Evolutionary conservation across 2,329 filamentous ascomycete genomes (phyloP), one percentile per base, ranked within the genome.

Genomic region (Cercospora beticola): DNA sequence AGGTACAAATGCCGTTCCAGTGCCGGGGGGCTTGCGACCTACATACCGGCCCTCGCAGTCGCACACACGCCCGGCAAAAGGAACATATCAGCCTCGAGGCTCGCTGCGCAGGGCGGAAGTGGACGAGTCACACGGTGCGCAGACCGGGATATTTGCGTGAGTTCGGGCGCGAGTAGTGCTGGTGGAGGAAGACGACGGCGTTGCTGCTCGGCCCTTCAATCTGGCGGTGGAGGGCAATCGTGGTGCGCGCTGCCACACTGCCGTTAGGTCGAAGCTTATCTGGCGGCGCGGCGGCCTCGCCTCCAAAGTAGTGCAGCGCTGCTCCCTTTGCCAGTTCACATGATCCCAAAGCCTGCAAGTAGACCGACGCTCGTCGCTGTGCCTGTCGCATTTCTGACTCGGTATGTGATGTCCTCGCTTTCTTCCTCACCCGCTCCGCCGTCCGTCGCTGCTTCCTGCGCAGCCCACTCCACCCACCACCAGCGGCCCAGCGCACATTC

Each of bases 1-100:
- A 62, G 59, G 61, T 54, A 36, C 61, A 54, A 63, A 52, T 63
- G 61, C 61, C 61, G 61, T 8, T 36, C 18, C 61, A 63, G 23
- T 63, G 61, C 61, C 61, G 61, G 43, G 61, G 54, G 26, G 46
- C 16, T 10, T n/a, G 26, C 14, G 23, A 40, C 33, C 33, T 40
- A 26, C 26, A n/a, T 26, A 9, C 26, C 26, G 14, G 23, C 7
- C 2, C 58, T 18, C 31, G 18, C 10, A 21, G n/a, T 36, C 21
- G 58, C 18, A 61, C 58, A 26, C 18, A 18, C 46, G 58, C 4
- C 5, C 26, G 36, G 36, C 36, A 43, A 43, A n/a, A 43, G 36
- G 36, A 43, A 43, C 36, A n/a, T 2, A 8, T n/a, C 36, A 43
- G 36, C 16, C 33, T 40, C 33, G 33, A 40, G 14, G 1, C 1